Evolutionary conservation across 1,284 basidiomycete genomes (phyloP), one percentile per base, ranked within the genome.

Genomic region (Ustilago crameri): DNA sequence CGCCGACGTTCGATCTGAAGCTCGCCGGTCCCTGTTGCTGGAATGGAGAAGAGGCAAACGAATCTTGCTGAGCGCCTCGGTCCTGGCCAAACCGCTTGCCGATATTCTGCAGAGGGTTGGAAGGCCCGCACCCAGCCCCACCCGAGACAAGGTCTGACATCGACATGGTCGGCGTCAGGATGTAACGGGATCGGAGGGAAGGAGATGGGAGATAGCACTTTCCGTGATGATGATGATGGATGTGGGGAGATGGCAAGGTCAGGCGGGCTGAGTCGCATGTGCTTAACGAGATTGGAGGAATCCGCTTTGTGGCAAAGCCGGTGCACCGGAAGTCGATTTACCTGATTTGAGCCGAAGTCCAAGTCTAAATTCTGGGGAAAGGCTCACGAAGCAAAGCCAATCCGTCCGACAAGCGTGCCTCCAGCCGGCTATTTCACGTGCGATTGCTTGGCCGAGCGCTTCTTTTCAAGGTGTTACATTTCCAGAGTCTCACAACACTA

Each of bases 11-110:
- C 30, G 75, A 62, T 49, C 71, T 43, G 23, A 67, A 69, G 14
- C 55, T 57, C 27, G 60, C 30, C 8, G 15, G 27, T 52, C 57
- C 51, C 37, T 57, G 55, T 7, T 49, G 32, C 10, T 44, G 51
- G 30, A 44, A 58, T 24, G 54, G 44, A 15, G 20, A 22, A 14
- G 49, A 43, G 17, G 47, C 34, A 9, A 51, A 70, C 2, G 46
- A 54, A 42, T 82, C 81, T 24, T 75, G 68, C 70, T 82, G 81
- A 14, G 74, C 35, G 9, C 69, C 57, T 15, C 78, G 66, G 54
- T 82, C 81, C 42, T 79, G 74, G 20, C 80, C 80, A 41, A 82
- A 76, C 2, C 80, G 68, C 52, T 82, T 82, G 38, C 79, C 79
- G 24, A 82, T 74, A 59, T 64, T 74, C 49, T 77, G 75, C 17